Percentiles rank a stretch among this genome's conserved stretches.
phyloP scores from a whole-genome alignment of 352 stramenopile species.

The Phytophthora ohioensis region DNA sequence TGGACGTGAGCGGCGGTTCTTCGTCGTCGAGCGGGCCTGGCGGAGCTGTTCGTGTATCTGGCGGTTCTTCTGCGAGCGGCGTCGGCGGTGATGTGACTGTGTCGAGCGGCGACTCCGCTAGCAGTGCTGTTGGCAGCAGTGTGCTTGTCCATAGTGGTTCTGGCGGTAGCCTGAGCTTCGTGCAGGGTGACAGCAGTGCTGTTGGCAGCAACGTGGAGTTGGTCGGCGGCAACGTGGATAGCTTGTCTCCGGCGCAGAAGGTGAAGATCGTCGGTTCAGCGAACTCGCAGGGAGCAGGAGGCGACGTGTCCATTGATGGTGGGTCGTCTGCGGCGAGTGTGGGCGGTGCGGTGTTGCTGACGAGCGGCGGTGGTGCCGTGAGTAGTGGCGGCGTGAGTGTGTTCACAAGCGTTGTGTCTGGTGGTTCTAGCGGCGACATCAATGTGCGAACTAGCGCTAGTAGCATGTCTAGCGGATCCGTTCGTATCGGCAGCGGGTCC shows the following conservation, averaged over 20 bases:
- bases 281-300: constrained; percentile 31
- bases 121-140: constrained; percentile 19
- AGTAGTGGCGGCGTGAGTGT: constrained; percentile 28
- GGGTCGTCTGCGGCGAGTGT: constrained; percentile 29
- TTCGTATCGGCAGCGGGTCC: constrained; percentile 2
- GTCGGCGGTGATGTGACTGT: constrained; percentile 38
- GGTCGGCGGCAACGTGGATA: constrained; percentile 27
- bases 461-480: constrained; percentile 25
- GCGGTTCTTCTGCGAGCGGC: not conserved
- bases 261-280: constrained; percentile 29
- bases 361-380: constrained; percentile 27
- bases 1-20: too few relatives aligned
- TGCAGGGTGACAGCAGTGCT: constrained; percentile 29
- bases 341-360: constrained; percentile 24
- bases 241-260: not conserved
- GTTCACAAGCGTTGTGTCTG: constrained; percentile 22
- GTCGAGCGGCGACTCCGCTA: constrained; percentile 29
- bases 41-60: too few relatives aligned
- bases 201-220: constrained; percentile 39
- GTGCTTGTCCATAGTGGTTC: constrained; percentile 33
- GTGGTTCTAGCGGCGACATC: constrained; percentile 24
- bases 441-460: constrained; percentile 25
- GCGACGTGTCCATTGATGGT: constrained; percentile 35
- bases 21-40: too few relatives aligned
- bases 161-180: constrained; percentile 29